Conservation (phyloP, 2,329 filamentous ascomycete genomes). For the Lasiodiplodia hormozganensis region DNA sequence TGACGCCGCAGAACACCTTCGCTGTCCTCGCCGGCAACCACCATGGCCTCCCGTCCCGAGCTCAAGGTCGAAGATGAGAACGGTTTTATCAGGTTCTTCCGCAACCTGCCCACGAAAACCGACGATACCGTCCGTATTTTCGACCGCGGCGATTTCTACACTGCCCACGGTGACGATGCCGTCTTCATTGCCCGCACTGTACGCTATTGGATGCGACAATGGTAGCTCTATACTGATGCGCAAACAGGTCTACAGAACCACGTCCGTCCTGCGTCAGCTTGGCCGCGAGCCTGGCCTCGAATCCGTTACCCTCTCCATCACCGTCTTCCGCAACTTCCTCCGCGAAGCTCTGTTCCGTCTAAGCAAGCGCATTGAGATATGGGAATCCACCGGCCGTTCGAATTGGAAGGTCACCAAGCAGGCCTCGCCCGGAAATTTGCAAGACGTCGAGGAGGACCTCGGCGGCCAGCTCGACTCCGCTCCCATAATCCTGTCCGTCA, state of each 20-base stretch:
- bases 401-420: slow-evolving; percentile 91
- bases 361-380: slow-evolving; percentile 91
- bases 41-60: slow-evolving; percentile 63
- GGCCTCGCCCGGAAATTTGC: slow-evolving; percentile 93
- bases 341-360: slow-evolving; percentile 91
- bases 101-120: slow-evolving; percentile 75
- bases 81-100: slow-evolving; percentile 96
- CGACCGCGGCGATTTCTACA: slow-evolving; percentile 94
- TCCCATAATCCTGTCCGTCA: slow-evolving; percentile 94
- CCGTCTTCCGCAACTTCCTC: slow-evolving; percentile 94
- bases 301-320: slow-evolving; percentile 94
- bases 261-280: slow-evolving; percentile 89
- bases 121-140: slow-evolving; percentile 87
- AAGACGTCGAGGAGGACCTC: slow-evolving; percentile 95
- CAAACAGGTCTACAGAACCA: slow-evolving; percentile 89
- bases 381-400: slow-evolving; percentile 78
- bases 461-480: slow-evolving; percentile 85
- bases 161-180: slow-evolving; percentile 87
- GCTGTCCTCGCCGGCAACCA: neutral
- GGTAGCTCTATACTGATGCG: neutral
- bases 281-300: slow-evolving; percentile 84
- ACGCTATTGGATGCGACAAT: slow-evolving; percentile 27
- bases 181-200: slow-evolving; percentile 81
- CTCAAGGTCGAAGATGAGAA: slow-evolving; percentile 89
- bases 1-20: slow-evolving; percentile 1